Evolutionary conservation across 2,329 filamentous ascomycete species (phyloP).

Genomic region (Colletotrichum phormii): DNA sequence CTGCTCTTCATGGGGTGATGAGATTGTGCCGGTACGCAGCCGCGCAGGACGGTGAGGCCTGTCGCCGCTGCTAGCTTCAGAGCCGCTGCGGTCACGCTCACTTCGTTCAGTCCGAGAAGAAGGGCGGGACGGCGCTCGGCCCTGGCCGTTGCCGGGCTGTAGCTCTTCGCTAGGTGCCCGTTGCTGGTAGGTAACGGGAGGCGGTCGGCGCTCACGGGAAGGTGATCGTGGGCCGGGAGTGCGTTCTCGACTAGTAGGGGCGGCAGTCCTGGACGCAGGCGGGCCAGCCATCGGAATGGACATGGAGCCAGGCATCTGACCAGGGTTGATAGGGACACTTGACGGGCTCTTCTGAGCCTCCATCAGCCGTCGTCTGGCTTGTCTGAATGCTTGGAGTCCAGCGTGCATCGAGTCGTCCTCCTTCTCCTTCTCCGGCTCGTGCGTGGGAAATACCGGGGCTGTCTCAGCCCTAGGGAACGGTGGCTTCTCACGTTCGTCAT

Average conservation of each 20-base stretch:
- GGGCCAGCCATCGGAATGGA: conserved; percentile 8
- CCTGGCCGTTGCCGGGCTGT: conserved; percentile 43
- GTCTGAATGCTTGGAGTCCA: conserved; percentile 67
- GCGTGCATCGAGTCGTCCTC: conserved; percentile 59
- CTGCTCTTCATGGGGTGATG: conserved; percentile 38
- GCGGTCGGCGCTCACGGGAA: conserved; percentile 58
- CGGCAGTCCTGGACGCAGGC: conserved; percentile 39
- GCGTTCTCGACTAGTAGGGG: conserved; percentile 41
- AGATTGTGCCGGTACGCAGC: conserved; percentile 40
- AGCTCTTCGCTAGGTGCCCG: conserved; percentile 57
- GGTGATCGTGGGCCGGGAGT: conserved; percentile 48
- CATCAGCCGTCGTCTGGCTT: conserved; percentile 66
- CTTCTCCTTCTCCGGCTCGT: conserved; percentile 39
- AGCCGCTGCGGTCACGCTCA: conserved; percentile 66
- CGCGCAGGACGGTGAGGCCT: conserved; percentile 50
- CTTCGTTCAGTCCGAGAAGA: conserved; percentile 54
- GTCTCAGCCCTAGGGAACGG: conserved; percentile 14
- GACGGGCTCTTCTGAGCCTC: conserved; percentile 56
- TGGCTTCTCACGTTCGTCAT: conserved; percentile 40
- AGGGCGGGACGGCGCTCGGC: conserved; percentile 43
- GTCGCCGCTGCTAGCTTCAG: conserved; percentile 62
- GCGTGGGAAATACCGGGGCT: neutral
- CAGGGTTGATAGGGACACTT: conserved; percentile 42
- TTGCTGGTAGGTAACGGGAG: conserved; percentile 57
- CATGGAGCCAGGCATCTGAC: conserved; percentile 8